Evolutionary conservation across 176 grass and related monocot species (phyloP), one percentile per base, ranked within the genome.

Genomic region (Microstegium vimineum): DNA sequence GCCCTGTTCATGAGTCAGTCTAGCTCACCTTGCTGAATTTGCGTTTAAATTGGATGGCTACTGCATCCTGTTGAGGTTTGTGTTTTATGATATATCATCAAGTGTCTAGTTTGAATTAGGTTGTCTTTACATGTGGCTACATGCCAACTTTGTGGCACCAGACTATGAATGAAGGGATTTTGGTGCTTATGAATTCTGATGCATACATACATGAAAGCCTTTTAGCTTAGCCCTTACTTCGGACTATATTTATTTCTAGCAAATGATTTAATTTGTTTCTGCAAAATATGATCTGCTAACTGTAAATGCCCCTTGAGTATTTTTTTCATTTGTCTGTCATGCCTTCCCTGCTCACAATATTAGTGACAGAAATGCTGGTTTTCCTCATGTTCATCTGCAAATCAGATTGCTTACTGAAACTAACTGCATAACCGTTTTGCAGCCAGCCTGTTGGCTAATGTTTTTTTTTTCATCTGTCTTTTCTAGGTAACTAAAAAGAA

Each of bases 401-500:
- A 84, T 74, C 18, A 16, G 74, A 59, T 25, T 32, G n/a, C 31
- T 16, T 63, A 57, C 40, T 17, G 10, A 49, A 42, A 69, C 62
- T 31, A 63, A 27, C 6, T 3, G 4, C 69, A 81, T 14, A 28
- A 22, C 42, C 54, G 18, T 77, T 73, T 77, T 68, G 26, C 16
- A 40, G 41, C 18, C 33, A 42, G 2, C 74, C 22, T 62, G 20
- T 51, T 73, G 45, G 30, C 67, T 82, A 83, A 74, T 80, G n/a
- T 82, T 27, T 88, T 36, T 88, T 36, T 9, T 60, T 43, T 1
- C 5, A 7, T 64, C 32, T 90, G 9, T 86, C 30, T 80, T 34
- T 65, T 87, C 4, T 36, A 95, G 93, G 93, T 98, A 47, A 98
- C 95, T 5, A 98, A 98, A 86, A 98, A 99, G 91, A 95, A 81